These are phyloP conservation scores for Bretziella fagacearum DNA, from an alignment of 2,329 filamentous ascomycete species.

Conservation along the genomic window DNA sequence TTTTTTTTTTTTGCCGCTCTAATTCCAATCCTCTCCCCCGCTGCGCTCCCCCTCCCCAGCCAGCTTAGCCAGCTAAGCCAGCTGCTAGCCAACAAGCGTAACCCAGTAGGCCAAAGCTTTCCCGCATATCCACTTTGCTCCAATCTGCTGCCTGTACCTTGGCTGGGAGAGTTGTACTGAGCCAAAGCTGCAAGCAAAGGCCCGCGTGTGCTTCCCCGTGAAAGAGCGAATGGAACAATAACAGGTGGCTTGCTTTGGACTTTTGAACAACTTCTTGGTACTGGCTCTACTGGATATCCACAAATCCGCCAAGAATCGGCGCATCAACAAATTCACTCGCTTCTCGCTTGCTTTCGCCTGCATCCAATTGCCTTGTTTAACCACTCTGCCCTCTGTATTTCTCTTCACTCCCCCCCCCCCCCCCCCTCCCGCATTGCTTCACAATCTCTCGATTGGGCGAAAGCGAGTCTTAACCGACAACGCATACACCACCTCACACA, in stretches of 20 bases:
- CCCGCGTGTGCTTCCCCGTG: background rate
- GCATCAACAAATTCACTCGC: background rate
- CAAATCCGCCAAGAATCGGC: no score
- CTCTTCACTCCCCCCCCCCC: background rate
- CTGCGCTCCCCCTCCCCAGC: background rate
- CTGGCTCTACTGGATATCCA: background rate
- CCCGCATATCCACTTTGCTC: constrained; percentile 1
- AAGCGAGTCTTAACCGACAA: background rate
- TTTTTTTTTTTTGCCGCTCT: constrained; percentile 8
- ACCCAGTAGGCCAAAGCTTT: constrained; percentile 13
- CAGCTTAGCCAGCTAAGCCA: background rate
- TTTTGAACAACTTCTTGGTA: background rate
- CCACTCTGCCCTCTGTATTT: background rate
- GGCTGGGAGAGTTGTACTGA: background rate
- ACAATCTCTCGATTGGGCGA: constrained; percentile 6
- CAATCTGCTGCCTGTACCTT: background rate
- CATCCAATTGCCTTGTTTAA: background rate
- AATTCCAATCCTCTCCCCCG: constrained; percentile 6
- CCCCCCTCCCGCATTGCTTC: background rate
- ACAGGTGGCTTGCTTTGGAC: background rate
- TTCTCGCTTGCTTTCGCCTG: background rate
- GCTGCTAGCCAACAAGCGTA: background rate
- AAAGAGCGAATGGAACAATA: background rate
- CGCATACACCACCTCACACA: background rate
- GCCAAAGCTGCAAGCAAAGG: background rate